These are phyloP conservation scores for Trebouxia sp. DNA, from an alignment of 139 green algal species.

Conservation along the genomic window DNA sequence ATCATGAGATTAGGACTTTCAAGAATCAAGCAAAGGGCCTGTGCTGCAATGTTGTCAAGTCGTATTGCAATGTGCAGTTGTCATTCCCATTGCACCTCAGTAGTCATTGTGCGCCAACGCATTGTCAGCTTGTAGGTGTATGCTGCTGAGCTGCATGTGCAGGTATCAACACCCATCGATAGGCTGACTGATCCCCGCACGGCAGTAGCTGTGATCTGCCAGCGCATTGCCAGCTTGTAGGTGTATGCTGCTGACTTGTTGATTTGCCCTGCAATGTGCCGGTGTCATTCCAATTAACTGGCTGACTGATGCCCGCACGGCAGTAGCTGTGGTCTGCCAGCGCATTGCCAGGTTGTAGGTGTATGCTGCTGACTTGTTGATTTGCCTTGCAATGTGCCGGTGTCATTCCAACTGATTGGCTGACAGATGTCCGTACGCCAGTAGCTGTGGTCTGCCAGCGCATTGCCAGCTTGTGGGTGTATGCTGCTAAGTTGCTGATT, in stretches of 20 bases:
- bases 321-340: conserved; percentile 70
- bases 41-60: neutral
- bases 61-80: conserved; percentile 73
- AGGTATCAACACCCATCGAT: conserved; percentile 98
- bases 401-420: conserved; percentile 95
- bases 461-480: conserved; percentile 19
- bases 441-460: conserved; percentile 69
- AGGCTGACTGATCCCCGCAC: conserved; percentile 90
- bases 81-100: conserved; percentile 98
- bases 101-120: neutral
- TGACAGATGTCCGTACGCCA: conserved; percentile 87
- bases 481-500: neutral
- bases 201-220: neutral
- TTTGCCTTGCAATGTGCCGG: too few relatives aligned
- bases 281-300: conserved; percentile 97
- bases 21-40: too few relatives aligned
- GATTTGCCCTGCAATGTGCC: too few relatives aligned
- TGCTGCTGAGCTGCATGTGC: neutral
- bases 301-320: conserved; percentile 84
- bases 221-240: neutral
- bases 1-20: too few relatives aligned
- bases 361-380: neutral
- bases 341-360: conserved; percentile 31
- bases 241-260: neutral
- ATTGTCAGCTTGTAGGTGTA: neutral